phyloP scores from a whole-genome alignment of 2,329 filamentous ascomycete species.

The Dactylellina drechsleri region DNA sequence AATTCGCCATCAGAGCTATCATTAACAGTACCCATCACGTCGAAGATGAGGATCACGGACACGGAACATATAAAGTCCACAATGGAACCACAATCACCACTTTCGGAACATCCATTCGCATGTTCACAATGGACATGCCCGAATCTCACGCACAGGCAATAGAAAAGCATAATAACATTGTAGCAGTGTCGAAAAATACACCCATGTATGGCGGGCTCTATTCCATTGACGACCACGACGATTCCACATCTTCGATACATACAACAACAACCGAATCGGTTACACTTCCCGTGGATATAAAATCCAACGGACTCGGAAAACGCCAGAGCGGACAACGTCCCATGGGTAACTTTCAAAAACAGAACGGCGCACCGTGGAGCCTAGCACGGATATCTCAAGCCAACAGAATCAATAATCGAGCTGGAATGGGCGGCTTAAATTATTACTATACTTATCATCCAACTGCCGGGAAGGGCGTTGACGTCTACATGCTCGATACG shows the following conservation, averaged over 20 bases:
- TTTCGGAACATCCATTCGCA: conserved; percentile 34
- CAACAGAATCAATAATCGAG: background rate
- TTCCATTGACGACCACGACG: background rate
- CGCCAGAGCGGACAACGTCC: background rate
- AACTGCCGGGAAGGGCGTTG: conserved; percentile 17
- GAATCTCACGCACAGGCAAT: conserved; percentile 30
- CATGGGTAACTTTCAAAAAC: background rate
- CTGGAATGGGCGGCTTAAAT: background rate
- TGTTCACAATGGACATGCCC: conserved; percentile 35
- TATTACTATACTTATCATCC: conserved; percentile 21
- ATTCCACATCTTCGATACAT: background rate
- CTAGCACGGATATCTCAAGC: conserved; percentile 27
- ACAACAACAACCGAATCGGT: background rate
- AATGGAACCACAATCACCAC: conserved; percentile 28
- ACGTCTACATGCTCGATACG: conserved; percentile 46
- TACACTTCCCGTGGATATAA: background rate
- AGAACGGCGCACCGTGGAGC: conserved; percentile 29
- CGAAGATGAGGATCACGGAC: background rate
- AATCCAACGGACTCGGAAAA: background rate
- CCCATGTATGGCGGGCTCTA: background rate
- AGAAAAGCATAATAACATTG: conserved; percentile 7
- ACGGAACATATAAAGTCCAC: conserved; percentile 14
- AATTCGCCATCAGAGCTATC: too few species aligned
- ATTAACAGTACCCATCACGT: too few species aligned
- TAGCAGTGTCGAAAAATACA: conserved; percentile 16